Base-by-base conservation (phyloP, 2,329 filamentous ascomycete species). In the Colletotrichum horii region DNA sequence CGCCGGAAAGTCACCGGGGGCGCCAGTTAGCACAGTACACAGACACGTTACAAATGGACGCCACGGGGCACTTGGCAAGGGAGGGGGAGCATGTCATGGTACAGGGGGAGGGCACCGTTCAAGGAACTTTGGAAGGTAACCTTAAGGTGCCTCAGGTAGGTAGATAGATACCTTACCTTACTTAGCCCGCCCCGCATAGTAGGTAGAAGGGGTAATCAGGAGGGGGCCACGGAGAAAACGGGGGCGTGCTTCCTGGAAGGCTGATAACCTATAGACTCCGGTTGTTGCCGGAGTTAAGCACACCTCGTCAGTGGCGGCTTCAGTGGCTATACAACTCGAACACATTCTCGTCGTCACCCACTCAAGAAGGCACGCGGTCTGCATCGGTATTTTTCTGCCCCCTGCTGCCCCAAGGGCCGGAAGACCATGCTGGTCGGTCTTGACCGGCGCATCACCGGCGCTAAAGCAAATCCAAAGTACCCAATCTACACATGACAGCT, bases 1-100 rank as follows among this genome's bases (percentile, higher is more conserved):
- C 71, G n/a, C 60, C 28, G 71, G 48, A 58, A 74, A 66, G 67
- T 71, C 48, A 30, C 67, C 34, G 67, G 68, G 71, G 66, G 15
- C 9, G 70, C 26, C 16, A 28, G 22, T 58, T 28, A 58, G 26
- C 24, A 58, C 12, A 52, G 43, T n/a, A 22, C 43, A 52, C 43
- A 22, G n/a, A 52, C n/a, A 52, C 43, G n/a, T 52, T 52, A 52
- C 43, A 52, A 52, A 52, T 52, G n/a, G 43, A 52, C 43, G 43
- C 43, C 43, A 52, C n/a, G 55, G 55, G 55, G 26, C 24, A 58
- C 55, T 58, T 22, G 43, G 43, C 43, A 22, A 52, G 43, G 30
- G n/a, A 34, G 30, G 58, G 58, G n/a, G 58, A 52, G 43, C 19
- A 48, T 48, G 12, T 8, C 36, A 38, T 38, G 15, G 36, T 7